phyloP scores from a whole-genome alignment of 345 rosid genomes.

The Conringia planisiliqua region DNA sequence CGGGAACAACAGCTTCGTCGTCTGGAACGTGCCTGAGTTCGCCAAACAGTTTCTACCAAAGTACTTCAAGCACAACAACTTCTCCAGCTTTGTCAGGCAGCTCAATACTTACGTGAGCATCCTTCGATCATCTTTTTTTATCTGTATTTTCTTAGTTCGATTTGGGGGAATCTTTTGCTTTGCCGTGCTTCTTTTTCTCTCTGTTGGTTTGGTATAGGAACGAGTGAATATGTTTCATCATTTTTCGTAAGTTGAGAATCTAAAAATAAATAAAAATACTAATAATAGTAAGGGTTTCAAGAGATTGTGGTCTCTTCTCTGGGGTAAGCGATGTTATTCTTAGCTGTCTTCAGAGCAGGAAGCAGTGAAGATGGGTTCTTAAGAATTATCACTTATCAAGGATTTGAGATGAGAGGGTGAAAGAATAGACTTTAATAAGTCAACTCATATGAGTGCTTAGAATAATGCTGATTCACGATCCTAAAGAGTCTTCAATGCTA shows the following conservation, averaged over 20 bases:
- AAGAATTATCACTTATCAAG: not conserved
- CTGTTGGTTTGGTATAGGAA: not conserved
- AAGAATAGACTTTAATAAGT: not conserved
- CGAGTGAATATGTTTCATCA: not conserved
- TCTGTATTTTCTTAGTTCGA: not conserved
- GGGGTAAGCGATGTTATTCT: not conserved
- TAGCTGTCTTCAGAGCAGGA: not conserved
- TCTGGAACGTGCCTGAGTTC: conserved; percentile 57
- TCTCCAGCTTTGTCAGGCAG: conserved; percentile 64
- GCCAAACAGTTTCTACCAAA: conserved; percentile 47
- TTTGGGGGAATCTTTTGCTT: not conserved
- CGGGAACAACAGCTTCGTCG: conserved; percentile 49
- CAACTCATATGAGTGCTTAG: not conserved
- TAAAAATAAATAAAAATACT: not conserved
- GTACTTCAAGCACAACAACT: conserved; percentile 61
- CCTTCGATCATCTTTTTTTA: not conserved
- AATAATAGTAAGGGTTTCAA: not conserved
- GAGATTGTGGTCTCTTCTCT: not conserved
- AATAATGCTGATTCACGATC: not conserved
- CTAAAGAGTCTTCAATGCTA: not conserved
- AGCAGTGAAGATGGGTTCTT: not conserved
- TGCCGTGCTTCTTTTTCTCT: too few species aligned
- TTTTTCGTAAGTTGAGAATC: not conserved
- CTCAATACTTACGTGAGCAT: conserved; percentile 54
- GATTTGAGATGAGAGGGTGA: not conserved